Base-by-base conservation (phyloP, 2,329 filamentous ascomycete genomes). In the Sporothrix protearum region DNA sequence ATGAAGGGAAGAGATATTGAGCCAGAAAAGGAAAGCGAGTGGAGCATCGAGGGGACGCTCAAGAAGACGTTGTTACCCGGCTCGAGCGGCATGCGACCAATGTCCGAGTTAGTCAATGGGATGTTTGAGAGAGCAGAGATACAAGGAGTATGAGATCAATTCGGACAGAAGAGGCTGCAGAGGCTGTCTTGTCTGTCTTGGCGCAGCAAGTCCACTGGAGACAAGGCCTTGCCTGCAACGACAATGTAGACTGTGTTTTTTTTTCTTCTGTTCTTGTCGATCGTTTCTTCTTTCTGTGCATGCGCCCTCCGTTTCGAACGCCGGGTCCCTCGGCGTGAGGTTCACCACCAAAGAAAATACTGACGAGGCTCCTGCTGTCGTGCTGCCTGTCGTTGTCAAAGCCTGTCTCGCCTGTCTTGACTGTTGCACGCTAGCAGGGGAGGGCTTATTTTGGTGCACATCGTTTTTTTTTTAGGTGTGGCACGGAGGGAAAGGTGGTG, bases 151-250 rank as follows among this genome's bases (percentile, higher is more conserved):
- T 12, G 16, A 45, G 42, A 67, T n/a, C 30, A n/a, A n/a, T 8
- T 45, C 16, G n/a, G 39, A n/a, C n/a, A n/a, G n/a, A 66, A 42
- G 49, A 66, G 61, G 61, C 61, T 66, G 61, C 25, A 42, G 47
- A 66, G 39, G 61, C 61, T 66, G 61, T 16, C 28, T 4, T 66
- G 61, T 16, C 28, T 4, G 39, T 66, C 61, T 66, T 66, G 61
- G 61, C 42, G 61, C 61, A 33, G 36, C 61, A 64, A 59, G 55
- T 10, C 55, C 33, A 22, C 9, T 42, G 33, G 49, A 53, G 57
- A 63, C 33, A 63, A 42, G n/a, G 12, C 33, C 33, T 42, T 30
- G 57, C 33, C 55, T 22, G 33, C n/a, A 47, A 33, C 5, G n/a
- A n/a, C n/a, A n/a, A n/a, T n/a, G n/a, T 47, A 39, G 39, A 33